Evolutionary conservation across 1,284 basidiomycete species (phyloP).

Genomic region (Gomphus sp.): DNA sequence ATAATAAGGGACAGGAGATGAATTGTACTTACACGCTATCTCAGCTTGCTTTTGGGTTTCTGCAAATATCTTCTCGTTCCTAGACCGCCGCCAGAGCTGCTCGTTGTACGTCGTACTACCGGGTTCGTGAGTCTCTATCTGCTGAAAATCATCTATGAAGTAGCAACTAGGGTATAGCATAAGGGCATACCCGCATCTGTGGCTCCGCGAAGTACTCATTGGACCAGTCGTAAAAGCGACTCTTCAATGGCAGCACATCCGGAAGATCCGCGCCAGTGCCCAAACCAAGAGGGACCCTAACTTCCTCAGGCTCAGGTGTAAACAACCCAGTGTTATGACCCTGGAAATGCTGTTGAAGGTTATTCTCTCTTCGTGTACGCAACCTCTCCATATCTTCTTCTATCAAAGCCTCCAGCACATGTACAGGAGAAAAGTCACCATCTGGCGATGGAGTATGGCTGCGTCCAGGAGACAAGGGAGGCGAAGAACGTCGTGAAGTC

Average conservation of each 20-base stretch:
- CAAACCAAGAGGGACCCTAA: conserved; percentile 57
- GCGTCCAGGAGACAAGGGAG: conserved; percentile 16
- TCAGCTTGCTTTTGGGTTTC: conserved; percentile 66
- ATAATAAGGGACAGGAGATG: not conserved
- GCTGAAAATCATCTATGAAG: conserved; percentile 32
- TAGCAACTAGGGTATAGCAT: not conserved
- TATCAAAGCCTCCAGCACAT: conserved; percentile 80
- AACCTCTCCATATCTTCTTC: conserved; percentile 88
- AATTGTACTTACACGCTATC: conserved; percentile 54
- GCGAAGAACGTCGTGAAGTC: conserved; percentile 14
- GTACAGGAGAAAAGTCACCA: conserved; percentile 44
- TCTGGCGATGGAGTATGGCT: not conserved
- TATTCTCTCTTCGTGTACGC: conserved; percentile 48
- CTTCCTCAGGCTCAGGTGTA: not conserved
- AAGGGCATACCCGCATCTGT: conserved; percentile 78
- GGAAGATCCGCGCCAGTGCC: conserved; percentile 65
- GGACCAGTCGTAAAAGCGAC: conserved; percentile 92
- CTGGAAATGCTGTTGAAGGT: not conserved
- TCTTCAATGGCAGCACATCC: conserved; percentile 80
- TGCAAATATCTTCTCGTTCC: conserved; percentile 77
- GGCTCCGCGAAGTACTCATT: conserved; percentile 97
- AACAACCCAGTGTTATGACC: not conserved
- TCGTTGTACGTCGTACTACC: conserved; percentile 92
- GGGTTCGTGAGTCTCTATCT: conserved; percentile 92
- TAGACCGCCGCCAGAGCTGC: conserved; percentile 89